phyloP scores from a whole-genome alignment of 495 filamentous ascomycete species.

The Daldinia decipiens region DNA sequence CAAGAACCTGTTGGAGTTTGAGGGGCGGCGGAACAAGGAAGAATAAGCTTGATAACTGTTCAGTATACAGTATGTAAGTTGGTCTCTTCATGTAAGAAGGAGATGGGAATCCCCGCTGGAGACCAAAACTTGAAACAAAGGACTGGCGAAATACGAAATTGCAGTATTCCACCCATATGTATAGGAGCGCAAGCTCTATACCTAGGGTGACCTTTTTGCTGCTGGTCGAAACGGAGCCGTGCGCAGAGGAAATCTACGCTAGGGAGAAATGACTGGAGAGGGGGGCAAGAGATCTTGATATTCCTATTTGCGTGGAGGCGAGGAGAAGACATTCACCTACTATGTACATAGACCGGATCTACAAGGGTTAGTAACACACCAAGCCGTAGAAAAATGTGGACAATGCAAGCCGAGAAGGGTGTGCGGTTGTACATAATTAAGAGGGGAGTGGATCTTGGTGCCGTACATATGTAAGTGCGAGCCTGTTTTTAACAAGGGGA shows the following conservation, averaged over 20 bases:
- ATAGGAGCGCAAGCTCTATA: slow-evolving; percentile 37
- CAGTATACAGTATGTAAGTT: slow-evolving; percentile 17
- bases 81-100: slow-evolving; percentile 24
- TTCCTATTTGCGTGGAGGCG: slow-evolving; percentile 34
- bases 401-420: slow-evolving; percentile 33
- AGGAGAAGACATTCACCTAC: slow-evolving; percentile 22
- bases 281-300: slow-evolving; percentile 43
- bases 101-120: slow-evolving; percentile 22
- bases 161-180: slow-evolving; percentile 38
- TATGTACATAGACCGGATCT: slow-evolving; percentile 17
- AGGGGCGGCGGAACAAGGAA: slow-evolving; percentile 25
- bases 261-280: slow-evolving; percentile 33
- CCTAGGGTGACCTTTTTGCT: slow-evolving; percentile 15
- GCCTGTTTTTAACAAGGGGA: slow-evolving; percentile 21
- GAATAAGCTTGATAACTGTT: slow-evolving; percentile 37
- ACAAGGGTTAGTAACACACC: slow-evolving; percentile 39
- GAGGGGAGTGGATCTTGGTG: slow-evolving; percentile 38
- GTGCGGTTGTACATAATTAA: slow-evolving; percentile 42
- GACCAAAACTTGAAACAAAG: slow-evolving; percentile 40
- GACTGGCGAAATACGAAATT: slow-evolving; percentile 42
- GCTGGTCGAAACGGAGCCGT: slow-evolving; percentile 36
- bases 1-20: slow-evolving; percentile 19
- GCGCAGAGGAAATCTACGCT: slow-evolving; percentile 30
- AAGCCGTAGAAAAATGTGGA: slow-evolving; percentile 33
- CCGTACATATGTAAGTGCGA: slow-evolving; percentile 23